phyloP scores from a whole-genome alignment of 192 early-diverging fungal species.

The Podila minutissima region DNA sequence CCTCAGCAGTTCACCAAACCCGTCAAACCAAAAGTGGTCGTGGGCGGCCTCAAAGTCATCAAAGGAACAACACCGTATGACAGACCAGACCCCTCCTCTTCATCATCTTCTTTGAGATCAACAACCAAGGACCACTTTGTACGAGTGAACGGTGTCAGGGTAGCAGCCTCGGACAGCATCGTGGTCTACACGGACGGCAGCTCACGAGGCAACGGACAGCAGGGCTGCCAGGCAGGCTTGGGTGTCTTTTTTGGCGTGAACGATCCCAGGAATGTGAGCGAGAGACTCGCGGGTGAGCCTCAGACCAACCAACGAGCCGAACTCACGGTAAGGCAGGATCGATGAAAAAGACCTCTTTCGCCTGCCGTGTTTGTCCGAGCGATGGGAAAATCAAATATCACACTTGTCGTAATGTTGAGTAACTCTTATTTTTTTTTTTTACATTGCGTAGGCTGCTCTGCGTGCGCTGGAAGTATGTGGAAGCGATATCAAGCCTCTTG shows the following conservation, averaged over 20 bases:
- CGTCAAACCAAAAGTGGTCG: not conserved
- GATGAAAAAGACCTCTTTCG: not conserved
- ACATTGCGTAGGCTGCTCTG: constrained; percentile 57
- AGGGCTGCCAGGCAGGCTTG: constrained; percentile 75
- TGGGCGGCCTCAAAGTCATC: constrained; percentile 1
- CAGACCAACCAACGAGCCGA: constrained; percentile 85
- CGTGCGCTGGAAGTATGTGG: constrained; percentile 62
- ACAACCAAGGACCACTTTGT: constrained; percentile 7
- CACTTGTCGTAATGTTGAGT: not conserved
- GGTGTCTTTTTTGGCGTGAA: constrained; percentile 85
- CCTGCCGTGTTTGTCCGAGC: not conserved
- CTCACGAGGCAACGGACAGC: constrained; percentile 74
- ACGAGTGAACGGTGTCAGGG: constrained; percentile 13
- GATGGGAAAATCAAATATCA: not conserved
- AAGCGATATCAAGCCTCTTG: constrained; percentile 43
- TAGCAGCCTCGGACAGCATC: constrained; percentile 23
- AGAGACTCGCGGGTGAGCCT: constrained; percentile 54
- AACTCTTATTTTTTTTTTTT: not conserved
- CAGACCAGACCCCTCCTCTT: not conserved
- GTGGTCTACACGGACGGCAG: constrained; percentile 88
- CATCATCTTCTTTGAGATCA: not conserved
- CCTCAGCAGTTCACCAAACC: constrained; percentile 25
- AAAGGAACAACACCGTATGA: not conserved
- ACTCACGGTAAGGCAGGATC: constrained; percentile 53
- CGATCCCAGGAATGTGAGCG: constrained; percentile 76